phyloP scores from a whole-genome alignment of 2,329 filamentous ascomycete species.

The Zymoseptoria brevis region DNA sequence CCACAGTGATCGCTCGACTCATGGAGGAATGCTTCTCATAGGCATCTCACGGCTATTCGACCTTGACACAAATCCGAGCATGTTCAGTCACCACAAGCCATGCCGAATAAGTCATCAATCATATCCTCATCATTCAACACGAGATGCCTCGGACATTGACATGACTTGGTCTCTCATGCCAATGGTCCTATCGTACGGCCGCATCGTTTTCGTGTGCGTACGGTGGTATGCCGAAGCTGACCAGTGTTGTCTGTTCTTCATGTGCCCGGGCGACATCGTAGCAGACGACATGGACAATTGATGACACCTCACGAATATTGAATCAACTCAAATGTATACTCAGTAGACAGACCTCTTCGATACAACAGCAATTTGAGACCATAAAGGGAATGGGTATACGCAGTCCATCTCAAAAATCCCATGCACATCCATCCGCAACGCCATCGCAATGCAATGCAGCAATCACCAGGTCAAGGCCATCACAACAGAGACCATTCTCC shows the following conservation, averaged over 20 bases:
- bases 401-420: not conserved
- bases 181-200: not conserved
- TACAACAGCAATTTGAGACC: not conserved
- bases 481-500: not conserved
- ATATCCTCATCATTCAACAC: too few relatives aligned
- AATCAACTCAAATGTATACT: not conserved
- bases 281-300: too few relatives aligned
- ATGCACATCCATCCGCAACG: not conserved
- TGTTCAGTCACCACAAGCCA: not conserved
- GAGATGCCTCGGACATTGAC: not conserved
- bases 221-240: not conserved
- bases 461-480: not conserved
- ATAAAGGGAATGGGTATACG: not conserved
- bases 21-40: too few relatives aligned
- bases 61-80: not conserved
- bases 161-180: not conserved
- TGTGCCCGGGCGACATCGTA: too few relatives aligned
- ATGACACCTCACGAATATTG: too few relatives aligned
- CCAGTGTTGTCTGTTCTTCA: too few relatives aligned
- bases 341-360: not conserved
- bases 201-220: not conserved
- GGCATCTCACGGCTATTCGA: not conserved
- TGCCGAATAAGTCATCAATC: not conserved
- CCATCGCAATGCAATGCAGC: not conserved
- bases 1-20: not conserved